Base-by-base conservation (phyloP, 2,329 filamentous ascomycete genomes). In the Neospermospora avenae region DNA sequence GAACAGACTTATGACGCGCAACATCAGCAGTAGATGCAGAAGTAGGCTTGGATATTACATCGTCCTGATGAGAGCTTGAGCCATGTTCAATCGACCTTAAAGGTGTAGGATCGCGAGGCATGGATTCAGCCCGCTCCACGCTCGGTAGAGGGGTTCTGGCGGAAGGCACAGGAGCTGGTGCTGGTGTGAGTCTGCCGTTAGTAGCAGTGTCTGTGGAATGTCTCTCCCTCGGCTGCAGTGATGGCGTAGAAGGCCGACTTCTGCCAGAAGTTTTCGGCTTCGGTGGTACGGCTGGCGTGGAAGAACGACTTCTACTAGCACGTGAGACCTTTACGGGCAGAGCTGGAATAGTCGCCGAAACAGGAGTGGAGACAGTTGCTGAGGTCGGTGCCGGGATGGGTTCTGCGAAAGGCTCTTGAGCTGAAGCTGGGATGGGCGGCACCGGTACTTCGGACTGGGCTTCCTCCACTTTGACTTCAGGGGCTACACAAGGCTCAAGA, bases 401-500 rank as follows among this genome's bases (percentile, higher is more conserved):
- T 18, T 20, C 11, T 24, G 37, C 34, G 11, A 49, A 58, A 37
- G 56, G 31, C 25, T 41, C 28, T 37, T 24, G 41, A 18, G 35
- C 35, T 20, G 34, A 24, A 14, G n/a, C 20, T 55, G 45, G 44
- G 6, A 45, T 28, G 10, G 44, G 24, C 39, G 34, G 16, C 7
- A 41, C 11, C 25, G 28, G 25, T 31, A 49, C 55, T 45, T 60
- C 54, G n/a, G 55, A 18, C n/a, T 37, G 39, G 22, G 34, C 25
- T 44, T 58, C 45, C 55, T 59, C 44, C 7, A 61, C 49, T 18
- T 57, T 49, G 20, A 62, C 42, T 28, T 62, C 35, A 6, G 64
- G 62, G 16, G 61, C 51, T 16, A 61, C 44, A 51, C 67, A 69
- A 25, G 53, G 14, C 35, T 67, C 62, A 18, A 37, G 14, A 3